Base-by-base conservation (phyloP, 352 stramenopile species). In the Phytophthora uliginosa region DNA sequence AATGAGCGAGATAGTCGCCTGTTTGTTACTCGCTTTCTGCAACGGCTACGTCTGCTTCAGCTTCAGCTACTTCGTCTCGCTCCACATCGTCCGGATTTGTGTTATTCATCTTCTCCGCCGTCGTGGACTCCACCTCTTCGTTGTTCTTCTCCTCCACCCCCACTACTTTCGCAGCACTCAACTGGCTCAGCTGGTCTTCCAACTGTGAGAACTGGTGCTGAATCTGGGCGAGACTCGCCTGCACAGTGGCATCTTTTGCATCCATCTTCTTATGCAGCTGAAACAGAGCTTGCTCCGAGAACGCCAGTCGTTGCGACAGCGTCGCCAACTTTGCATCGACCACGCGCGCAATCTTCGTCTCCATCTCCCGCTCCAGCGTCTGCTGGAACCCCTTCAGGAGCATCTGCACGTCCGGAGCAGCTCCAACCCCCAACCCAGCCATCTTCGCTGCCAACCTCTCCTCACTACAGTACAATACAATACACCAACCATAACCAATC, bases 281-380 rank as follows among this genome's bases (percentile, higher is more conserved):
- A 18, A 89, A 74, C 5, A 94, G 76, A 34, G 79, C 78, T 40
- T 90, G 86, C 69, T 96, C 89, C 13, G 89, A 89, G 50, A 86
- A 83, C 24, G 78, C 61, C 6, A 96, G 66, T 7, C 87, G 78
- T 59, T 92, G 78, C 4, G 82, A 83, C 15, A 96, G 58, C 18
- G 67, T 64, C 1, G 79, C 61, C 7, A 95, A 59, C 52, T 94
- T 94, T 4, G 77, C 81, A 56, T 96, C 83, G 3, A 96, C 66
- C 1, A 76, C 83, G 0, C 53, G 77, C 12, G 73, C 65, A 73
- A 95, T 91, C 56, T 93, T 94, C 24, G 69, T 76, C 66, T 95
- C 86, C 59, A 95, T 80, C 31, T 95, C 76, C 2, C 68, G 75
- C 75, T 93, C 78, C 52, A 95, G 62, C 18, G 73, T 86, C 68